Evolutionary conservation across 169 alveolate genomes (phyloP).

Genomic region (Besnoitia besnoiti): DNA sequence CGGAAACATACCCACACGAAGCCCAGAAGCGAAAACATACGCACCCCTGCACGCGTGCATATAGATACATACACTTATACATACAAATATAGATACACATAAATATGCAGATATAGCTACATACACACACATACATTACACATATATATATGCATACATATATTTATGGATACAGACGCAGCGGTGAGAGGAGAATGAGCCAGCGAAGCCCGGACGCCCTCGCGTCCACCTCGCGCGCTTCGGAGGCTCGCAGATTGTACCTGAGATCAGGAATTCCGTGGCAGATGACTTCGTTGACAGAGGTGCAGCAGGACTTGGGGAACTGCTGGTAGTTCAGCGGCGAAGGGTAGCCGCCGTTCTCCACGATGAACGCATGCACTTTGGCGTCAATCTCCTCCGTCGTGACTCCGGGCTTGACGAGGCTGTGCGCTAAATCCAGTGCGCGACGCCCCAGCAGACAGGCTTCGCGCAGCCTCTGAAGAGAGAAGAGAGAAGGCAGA

Average conservation of each 20-base stretch:
- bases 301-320: slow-evolving; percentile 95
- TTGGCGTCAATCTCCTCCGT: slow-evolving; percentile 95
- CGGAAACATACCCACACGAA: no score
- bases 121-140: neutral
- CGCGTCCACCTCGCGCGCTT: neutral
- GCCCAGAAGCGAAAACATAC: no score
- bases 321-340: slow-evolving; percentile 96
- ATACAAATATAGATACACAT: neutral
- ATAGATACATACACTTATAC: no score
- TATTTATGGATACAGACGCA: neutral
- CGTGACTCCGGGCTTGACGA: slow-evolving; percentile 95
- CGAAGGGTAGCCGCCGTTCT: slow-evolving; percentile 96
- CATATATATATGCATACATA: slow-evolving; percentile 3
- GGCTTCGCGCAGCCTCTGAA: slow-evolving; percentile 83
- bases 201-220: neutral
- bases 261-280: slow-evolving; percentile 89
- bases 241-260: slow-evolving; percentile 5
- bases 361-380: slow-evolving; percentile 93
- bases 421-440: slow-evolving; percentile 92
- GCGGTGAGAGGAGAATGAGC: neutral
- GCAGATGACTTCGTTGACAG: slow-evolving; percentile 98
- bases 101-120: neutral
- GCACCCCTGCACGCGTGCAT: no score
- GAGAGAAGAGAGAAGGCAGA: slow-evolving; percentile 17
- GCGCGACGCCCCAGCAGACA: slow-evolving; percentile 93